Base-by-base conservation (phyloP, 345 rosid genomes). In the Salix viminalis region DNA sequence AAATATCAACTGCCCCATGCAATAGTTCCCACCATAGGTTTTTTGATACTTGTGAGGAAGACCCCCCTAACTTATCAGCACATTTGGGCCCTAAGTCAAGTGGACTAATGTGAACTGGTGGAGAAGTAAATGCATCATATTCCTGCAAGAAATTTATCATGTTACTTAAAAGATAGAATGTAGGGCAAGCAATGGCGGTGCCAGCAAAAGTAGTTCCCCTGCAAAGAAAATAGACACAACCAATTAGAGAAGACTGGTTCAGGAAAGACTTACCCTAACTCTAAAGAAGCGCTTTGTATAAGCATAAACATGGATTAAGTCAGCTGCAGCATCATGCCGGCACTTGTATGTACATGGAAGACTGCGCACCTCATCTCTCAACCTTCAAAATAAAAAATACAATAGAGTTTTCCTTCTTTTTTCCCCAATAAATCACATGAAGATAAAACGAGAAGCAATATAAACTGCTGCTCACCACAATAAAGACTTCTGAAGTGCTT, bases 311-410 rank as follows among this genome's bases (percentile, higher is more conserved):
- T 96, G 98, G 81, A 96, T 87, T 85, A 96, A 88, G 88, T 96
- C 99, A 78, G 99, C 99, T 60, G 99, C 98, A 72, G 99, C 99
- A 80, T 96, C 99, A 72, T 96, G 90, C 79, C 98, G 92, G 77
- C 97, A 94, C 85, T 89, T 94, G 83, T 91, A 90, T 70, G 95
- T 89, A 85, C 98, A 96, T 15, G 94, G 94, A 73, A 96, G 96
- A 81, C 85, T 85, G 61, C 97, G 89, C 46, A 94, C 79, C 86
- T 94, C 99, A 68, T 96, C 98, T 81, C 99, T 89, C 93, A 96
- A 88, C 98, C 99, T 96, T 84, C 64, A 81, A 60, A 74, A 73
- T 50, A 14, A 61, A 64, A 48, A 75, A 60, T 6, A 54, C 58
- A 21, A 73, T 75, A 73, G 68, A 56, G n/a, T 21, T 72, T 46